Evolutionary conservation across 768 basidiomycete species (phyloP), one percentile per base, ranked within the genome.

Genomic region (Rhodotorula diobovata): DNA sequence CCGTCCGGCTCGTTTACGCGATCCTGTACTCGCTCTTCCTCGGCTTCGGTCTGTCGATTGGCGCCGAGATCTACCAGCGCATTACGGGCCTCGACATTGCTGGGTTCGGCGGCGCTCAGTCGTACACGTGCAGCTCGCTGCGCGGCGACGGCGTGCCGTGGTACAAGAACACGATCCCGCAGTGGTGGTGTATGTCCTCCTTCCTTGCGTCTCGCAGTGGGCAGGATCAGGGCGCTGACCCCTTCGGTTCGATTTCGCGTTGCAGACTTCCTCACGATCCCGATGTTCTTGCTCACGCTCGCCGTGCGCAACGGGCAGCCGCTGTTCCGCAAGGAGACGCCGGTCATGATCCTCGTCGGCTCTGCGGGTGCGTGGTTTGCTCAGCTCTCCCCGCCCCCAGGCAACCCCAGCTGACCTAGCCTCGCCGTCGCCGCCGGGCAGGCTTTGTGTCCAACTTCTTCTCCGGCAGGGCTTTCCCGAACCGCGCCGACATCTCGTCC

Each of bases 401-500:
- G 23, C 48, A 25, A 23, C 7, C 23, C 20, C 11, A 48, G 25
- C 51, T 18, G 41, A 39, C 2, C 20, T 21, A 30, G n/a, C 59
- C 80, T 80, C 70, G 82, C 91, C 25, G 86, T 90, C 65, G 82
- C 89, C 5, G 87, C 84, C 48, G 6, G 67, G 81, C 86, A 30
- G 90, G 91, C 1, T 93, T 90, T 90, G 85, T 86, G 23, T 87
- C 86, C 53, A 93, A 91, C 79, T 87, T 90, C 77, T 90, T 81
- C 71, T 78, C 88, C 7, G 85, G 86, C 6, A 82, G 84, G 50
- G 76, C 71, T 0, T 78, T 78, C 63, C 18, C 46, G 4, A 63
- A 61, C 23, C 74, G 77, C 25, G 67, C 77, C 50, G 90, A 93
- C 78, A 88, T 93, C 78, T 87, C 85, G 39, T 88, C 90, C 12